Conservation (phyloP, 2,329 filamentous ascomycete genomes). For the Penicillium olsonii region DNA sequence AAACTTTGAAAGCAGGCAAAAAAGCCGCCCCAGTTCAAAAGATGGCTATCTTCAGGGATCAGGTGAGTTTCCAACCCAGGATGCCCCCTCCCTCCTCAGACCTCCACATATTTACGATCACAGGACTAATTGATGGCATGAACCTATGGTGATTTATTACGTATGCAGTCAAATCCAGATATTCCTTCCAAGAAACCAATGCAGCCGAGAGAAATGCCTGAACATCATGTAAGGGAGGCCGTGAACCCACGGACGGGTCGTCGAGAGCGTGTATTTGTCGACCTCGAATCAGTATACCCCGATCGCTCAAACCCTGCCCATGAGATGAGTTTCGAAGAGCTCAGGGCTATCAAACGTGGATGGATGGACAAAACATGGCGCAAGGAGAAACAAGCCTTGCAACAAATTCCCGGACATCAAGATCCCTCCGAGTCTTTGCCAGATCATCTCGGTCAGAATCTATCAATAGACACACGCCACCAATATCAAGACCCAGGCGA, state of each 20-base stretch:
- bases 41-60: slow-evolving; percentile 91
- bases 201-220: slow-evolving; percentile 61
- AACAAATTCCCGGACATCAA: slow-evolving; percentile 51
- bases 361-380: slow-evolving; percentile 60
- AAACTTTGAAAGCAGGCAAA: slow-evolving; percentile 84
- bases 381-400: slow-evolving; percentile 53
- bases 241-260: slow-evolving; percentile 80
- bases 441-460: slow-evolving; percentile 34
- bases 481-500: slow-evolving; percentile 19
- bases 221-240: slow-evolving; percentile 75
- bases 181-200: slow-evolving; percentile 40
- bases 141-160: slow-evolving; percentile 44
- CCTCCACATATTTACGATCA: slow-evolving; percentile 77
- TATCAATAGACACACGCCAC: slow-evolving; percentile 27
- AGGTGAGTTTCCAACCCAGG: slow-evolving; percentile 67
- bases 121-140: slow-evolving; percentile 85
- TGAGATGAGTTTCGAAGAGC: slow-evolving; percentile 88
- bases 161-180: slow-evolving; percentile 54
- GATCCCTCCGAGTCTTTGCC: slow-evolving; percentile 24
- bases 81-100: slow-evolving; percentile 40
- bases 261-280: slow-evolving; percentile 82
- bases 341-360: slow-evolving; percentile 76
- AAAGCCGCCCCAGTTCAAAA: slow-evolving; percentile 76
- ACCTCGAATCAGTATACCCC: slow-evolving; percentile 83
- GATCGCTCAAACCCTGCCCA: slow-evolving; percentile 68